Conservation (phyloP, 805 yeast species). For the Scheffersomyces amazonensis region DNA sequence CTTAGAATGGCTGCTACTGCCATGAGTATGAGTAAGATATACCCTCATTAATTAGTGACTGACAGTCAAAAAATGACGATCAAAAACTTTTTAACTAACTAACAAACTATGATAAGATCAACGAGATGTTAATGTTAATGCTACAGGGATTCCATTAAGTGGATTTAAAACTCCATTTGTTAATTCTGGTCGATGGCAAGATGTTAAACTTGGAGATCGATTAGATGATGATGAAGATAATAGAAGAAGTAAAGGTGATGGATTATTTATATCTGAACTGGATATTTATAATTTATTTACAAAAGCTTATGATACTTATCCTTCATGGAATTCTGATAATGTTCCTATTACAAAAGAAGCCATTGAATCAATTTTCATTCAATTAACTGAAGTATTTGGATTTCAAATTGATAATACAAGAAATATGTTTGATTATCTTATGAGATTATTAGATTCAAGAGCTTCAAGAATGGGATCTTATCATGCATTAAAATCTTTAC, state of each 20-base stretch:
- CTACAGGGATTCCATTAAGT: slow-evolving; percentile 20
- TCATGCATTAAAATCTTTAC: slow-evolving; percentile 57
- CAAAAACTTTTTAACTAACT: slow-evolving; percentile 1
- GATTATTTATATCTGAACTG: slow-evolving; percentile 37
- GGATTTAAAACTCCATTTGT: slow-evolving; percentile 45
- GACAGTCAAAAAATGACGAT: neutral
- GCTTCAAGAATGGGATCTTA: slow-evolving; percentile 60
- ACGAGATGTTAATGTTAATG: slow-evolving; percentile 2
- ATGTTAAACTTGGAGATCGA: slow-evolving; percentile 28
- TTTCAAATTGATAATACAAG: slow-evolving; percentile 65
- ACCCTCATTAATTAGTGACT: slow-evolving; percentile 4
- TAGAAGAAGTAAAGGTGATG: slow-evolving; percentile 26
- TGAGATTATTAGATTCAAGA: slow-evolving; percentile 64
- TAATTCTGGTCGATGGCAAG: slow-evolving; percentile 44
- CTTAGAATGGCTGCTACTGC: slow-evolving; percentile 12
- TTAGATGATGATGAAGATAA: slow-evolving; percentile 24
- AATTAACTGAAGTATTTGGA: slow-evolving; percentile 55
- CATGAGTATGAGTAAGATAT: slow-evolving; percentile 18
- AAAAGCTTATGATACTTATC: slow-evolving; percentile 48
- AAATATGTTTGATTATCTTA: slow-evolving; percentile 65
- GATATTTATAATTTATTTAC: slow-evolving; percentile 43
- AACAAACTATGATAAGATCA: slow-evolving; percentile 7
- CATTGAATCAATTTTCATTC: slow-evolving; percentile 55
- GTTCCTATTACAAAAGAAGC: slow-evolving; percentile 51
- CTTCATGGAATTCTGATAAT: slow-evolving; percentile 46